A percentile compares a stretch with the other conserved stretches of the same genome.
These are phyloP conservation scores for Murraya koenigii DNA, from an alignment of 345 rosid genomes.

Conservation along the genomic window DNA sequence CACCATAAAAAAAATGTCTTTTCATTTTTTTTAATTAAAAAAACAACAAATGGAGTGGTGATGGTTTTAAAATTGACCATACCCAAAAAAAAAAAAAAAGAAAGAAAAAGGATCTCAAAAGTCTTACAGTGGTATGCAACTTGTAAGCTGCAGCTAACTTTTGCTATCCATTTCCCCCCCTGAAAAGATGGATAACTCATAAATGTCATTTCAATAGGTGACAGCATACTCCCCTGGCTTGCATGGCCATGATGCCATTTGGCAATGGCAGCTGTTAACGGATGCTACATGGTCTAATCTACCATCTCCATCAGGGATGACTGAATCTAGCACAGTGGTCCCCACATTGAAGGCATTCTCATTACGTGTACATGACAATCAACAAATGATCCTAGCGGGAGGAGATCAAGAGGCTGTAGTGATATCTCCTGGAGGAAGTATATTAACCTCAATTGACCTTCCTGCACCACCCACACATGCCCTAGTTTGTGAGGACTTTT, in stretches of 20 bases:
- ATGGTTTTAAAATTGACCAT: neutral
- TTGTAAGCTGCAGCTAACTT: neutral
- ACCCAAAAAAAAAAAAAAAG: neutral
- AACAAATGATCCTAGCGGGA: slow-evolving; percentile 87
- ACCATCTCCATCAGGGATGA: slow-evolving; percentile 88
- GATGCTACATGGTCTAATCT: slow-evolving; percentile 97
- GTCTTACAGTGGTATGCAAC: neutral
- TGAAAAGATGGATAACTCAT: neutral
- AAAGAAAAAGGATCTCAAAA: too few species aligned
- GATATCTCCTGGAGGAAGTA: slow-evolving; percentile 87
- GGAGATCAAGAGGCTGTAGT: slow-evolving; percentile 88
- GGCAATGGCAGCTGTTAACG: slow-evolving; percentile 82
- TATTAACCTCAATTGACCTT: slow-evolving; percentile 65
- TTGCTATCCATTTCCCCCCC: neutral
- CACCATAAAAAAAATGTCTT: neutral
- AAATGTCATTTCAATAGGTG: slow-evolving; percentile 46
- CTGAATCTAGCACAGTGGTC: slow-evolving; percentile 65
- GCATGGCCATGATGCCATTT: slow-evolving; percentile 71
- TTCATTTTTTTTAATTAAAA: neutral
- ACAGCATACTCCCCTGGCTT: slow-evolving; percentile 82
- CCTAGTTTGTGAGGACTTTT: slow-evolving; percentile 79
- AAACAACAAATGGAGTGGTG: neutral
- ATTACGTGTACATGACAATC: slow-evolving; percentile 68
- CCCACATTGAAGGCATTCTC: slow-evolving; percentile 84
- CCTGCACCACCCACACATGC: slow-evolving; percentile 89